Base-by-base conservation (phyloP, 441 rosid species). In the Adansonia madagascariensis region DNA sequence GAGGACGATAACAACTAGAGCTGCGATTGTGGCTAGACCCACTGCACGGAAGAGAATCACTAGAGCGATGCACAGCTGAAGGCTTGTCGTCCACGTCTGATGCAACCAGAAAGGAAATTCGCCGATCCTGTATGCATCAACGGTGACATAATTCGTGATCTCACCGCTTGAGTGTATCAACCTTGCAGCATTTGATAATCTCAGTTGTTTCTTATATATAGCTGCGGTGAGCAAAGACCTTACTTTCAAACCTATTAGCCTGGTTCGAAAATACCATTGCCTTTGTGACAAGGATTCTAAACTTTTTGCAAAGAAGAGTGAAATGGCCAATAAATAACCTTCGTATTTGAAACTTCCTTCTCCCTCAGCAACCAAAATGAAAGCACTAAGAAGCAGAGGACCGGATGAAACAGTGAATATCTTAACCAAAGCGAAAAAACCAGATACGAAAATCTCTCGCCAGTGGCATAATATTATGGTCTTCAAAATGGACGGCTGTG, bases 21-120 rank as follows among this genome's bases (percentile, higher is more conserved):
- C 47, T 43, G 47, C 47, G 1, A 43, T 43, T 8, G 8, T 43
- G 47, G 47, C 47, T 43, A 43, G 47, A 4, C 47, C 8, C 6
- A 43, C 47, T 5, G 47, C 47, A 5, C 8, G 47, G 47, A 43
- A 43, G 47, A 43, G 47, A 43, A 43, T 43, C 6, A 43, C 47
- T 43, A 43, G 9, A 43, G 47, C 6, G 1, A 43, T 5, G 47
- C 47, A 43, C 1, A 43, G 47, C 47, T 43, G 47, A 43, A 43
- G 47, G 82, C 89, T 83, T 44, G 99, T 95, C 0, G 98, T 85
- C 99, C 99, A 95, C 47, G 89, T 91, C 86, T 93, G 97, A 72
- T 95, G 99, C 77, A 91, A 88, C 99, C 98, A 93, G 76, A 86
- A 95, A 1, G 99, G 97, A 74, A 93, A 95, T 41, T 95, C 98